Evolutionary conservation across 2,329 filamentous ascomycete genomes (phyloP), one percentile per base, ranked within the genome.

Genomic region (Macrophomina phaseolina): DNA sequence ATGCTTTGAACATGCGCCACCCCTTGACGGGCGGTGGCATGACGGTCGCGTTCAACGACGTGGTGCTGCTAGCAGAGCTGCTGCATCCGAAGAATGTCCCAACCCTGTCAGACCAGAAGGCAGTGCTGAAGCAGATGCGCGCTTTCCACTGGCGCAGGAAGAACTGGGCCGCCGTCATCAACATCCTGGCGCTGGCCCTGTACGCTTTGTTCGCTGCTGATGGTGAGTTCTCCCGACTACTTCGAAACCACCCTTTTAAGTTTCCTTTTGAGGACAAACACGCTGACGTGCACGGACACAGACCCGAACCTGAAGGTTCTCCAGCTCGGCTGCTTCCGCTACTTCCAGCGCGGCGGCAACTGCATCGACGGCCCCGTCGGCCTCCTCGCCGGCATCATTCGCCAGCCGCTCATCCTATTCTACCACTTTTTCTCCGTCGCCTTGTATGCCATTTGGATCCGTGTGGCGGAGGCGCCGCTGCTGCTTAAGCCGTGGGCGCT

Each of bases 1-100:
- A 99, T 77, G 94, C 95, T 14, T 90, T 97, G 85, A 99, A 99
- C 83, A 99, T 99, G 95, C 91, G 95, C n/a, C 95, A 99, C 80
- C 95, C 95, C 1, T 85, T 99, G 12, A 99, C 95, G 0, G 95
- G 95, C 64, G 95, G 95, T 71, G 95, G 95, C 73, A 99, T 99
- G 95, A 98, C 94, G 0, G 95, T 98, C 1, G 95, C 93, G 1
- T 91, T 99, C 79, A 97, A 94, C 81, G 95, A 99, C 75, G 94
- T 92, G 1, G 86, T 95, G 11, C 80, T 96, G 1, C 85, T 99
- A 32, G 83, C 90, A 0, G 85, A 90, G 8, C 83, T 97, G 28
- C 86, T 99, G 1, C 84, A 87, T 45, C 93, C 93, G 0, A 81
- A 85, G 46, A 79, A 81, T 7, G 85, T 97, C 0, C 90, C 91